Conservation (phyloP, 169 alveolate genomes). For the Cryptosporidium sp. region DNA sequence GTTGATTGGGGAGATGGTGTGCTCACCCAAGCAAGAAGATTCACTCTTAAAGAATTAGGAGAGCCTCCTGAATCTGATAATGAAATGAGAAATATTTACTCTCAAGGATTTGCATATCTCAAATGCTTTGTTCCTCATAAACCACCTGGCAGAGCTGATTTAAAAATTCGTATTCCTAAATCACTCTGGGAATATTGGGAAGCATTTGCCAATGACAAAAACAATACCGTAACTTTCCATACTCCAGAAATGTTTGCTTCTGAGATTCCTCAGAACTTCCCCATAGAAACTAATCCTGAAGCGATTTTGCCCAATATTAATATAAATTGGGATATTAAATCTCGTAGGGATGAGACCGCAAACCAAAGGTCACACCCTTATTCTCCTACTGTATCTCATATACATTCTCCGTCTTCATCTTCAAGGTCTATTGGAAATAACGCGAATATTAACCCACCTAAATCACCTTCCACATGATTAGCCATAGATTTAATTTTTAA, state of each 20-base stretch:
- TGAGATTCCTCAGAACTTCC: slow-evolving; percentile 69
- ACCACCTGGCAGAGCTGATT: slow-evolving; percentile 78
- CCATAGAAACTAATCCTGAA: background rate
- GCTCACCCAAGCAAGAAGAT: slow-evolving; percentile 80
- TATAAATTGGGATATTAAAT: slow-evolving; percentile 1
- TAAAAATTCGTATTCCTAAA: slow-evolving; percentile 80
- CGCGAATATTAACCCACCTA: background rate
- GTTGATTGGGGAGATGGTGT: slow-evolving; percentile 84
- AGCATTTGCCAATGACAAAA: slow-evolving; percentile 78
- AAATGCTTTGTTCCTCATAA: slow-evolving; percentile 80
- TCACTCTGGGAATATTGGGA: slow-evolving; percentile 84
- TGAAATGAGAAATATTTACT: slow-evolving; percentile 79
- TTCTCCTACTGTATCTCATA: slow-evolving; percentile 13
- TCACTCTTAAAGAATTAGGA: slow-evolving; percentile 79
- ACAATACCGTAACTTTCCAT: slow-evolving; percentile 35
- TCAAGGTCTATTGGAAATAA: slow-evolving; percentile 21
- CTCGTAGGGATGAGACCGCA: slow-evolving; percentile 9
- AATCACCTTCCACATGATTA: slow-evolving; percentile 33
- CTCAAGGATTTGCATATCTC: slow-evolving; percentile 82
- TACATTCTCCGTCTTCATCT: slow-evolving; percentile 39
- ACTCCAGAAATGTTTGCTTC: slow-evolving; percentile 76
- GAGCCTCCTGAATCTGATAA: slow-evolving; percentile 77
- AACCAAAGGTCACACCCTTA: slow-evolving; percentile 54
- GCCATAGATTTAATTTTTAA: slow-evolving; percentile 53
- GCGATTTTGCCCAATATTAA: background rate